Evolutionary conservation across 2,329 filamentous ascomycete genomes (phyloP), one percentile per base, ranked within the genome.

Genomic region (Trichoderma sp.): DNA sequence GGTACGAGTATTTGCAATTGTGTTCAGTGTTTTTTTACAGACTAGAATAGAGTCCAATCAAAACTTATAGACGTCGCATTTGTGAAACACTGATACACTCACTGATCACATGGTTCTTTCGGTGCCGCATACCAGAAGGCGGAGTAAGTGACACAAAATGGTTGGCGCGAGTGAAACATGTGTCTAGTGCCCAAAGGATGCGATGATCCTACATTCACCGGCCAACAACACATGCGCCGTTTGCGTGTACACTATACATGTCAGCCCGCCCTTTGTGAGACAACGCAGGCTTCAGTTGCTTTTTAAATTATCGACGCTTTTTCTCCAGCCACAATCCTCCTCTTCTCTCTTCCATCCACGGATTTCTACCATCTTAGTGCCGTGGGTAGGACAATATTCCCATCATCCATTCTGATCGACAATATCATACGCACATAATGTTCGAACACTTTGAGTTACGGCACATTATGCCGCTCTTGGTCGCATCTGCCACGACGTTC

Each of bases 401-500:
- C 20, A 34, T 39, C 26, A 23, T 43, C 28, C 23, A 68, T n/a
- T 30, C 70, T 63, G 68, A 30, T 72, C 55, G 28, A 61, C 28
- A 20, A 59, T 20, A 59, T 32, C 26, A 59, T n/a, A n/a, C 57
- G 0, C 2, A 68, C 6, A 61, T 9, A 34, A 72, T 72, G 71
- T 59, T 72, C 23, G 58, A 61, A 6, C 61, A 72, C 9, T 73
- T 73, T 36, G 50, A 36, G n/a, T 20, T 43, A 36, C 47, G 70
- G 23, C 72, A 73, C 20, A 70, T 73, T 28, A 36, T 61, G 64
- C 70, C 69, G 15, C 61, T 73, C 5, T 50, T 61, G 53, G 34
- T 68, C n/a, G 65, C 65, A 50, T 59, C 53, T 13, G 65, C 70
- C 26, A 73, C 71, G 20, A 69, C 72, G 3, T 73, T 73, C 23